Evolutionary conservation across 164 flowering plant species (phyloP).

Genomic region (Santalum album): DNA sequence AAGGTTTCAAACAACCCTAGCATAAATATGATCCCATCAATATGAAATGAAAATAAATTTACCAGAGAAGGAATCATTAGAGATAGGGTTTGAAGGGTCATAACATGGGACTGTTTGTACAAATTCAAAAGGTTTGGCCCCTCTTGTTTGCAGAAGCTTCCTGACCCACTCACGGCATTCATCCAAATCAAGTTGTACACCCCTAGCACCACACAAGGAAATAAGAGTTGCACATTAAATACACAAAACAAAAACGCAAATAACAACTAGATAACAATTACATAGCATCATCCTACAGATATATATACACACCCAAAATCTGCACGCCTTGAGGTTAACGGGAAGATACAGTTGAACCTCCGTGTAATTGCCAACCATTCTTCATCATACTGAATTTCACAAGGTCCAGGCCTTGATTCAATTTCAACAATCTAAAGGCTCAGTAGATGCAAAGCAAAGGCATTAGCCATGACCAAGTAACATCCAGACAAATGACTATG

Average conservation of each 20-base stretch:
- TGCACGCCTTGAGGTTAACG: conserved; percentile 33
- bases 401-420: conserved; percentile 74
- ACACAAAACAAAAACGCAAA: conserved; percentile 2
- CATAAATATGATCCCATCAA: too few relatives aligned
- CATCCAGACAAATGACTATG: neutral
- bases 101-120: conserved; percentile 47
- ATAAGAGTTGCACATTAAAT: neutral
- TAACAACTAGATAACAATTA: neutral
- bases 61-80: conserved; percentile 32
- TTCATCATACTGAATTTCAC: conserved; percentile 84
- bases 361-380: conserved; percentile 91
- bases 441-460: conserved; percentile 1
- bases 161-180: conserved; percentile 62
- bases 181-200: conserved; percentile 31
- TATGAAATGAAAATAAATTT: conserved; percentile 5
- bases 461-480: conserved; percentile 11
- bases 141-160: conserved; percentile 44
- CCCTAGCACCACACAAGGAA: conserved; percentile 23
- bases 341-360: conserved; percentile 52
- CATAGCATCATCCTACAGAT: neutral
- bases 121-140: conserved; percentile 74
- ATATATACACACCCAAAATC: conserved; percentile 40
- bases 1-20: too few relatives aligned
- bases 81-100: conserved; percentile 34
- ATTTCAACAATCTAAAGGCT: conserved; percentile 59